Base-by-base conservation (phyloP, 805 yeast genomes). In the Candida fluviatilis region DNA sequence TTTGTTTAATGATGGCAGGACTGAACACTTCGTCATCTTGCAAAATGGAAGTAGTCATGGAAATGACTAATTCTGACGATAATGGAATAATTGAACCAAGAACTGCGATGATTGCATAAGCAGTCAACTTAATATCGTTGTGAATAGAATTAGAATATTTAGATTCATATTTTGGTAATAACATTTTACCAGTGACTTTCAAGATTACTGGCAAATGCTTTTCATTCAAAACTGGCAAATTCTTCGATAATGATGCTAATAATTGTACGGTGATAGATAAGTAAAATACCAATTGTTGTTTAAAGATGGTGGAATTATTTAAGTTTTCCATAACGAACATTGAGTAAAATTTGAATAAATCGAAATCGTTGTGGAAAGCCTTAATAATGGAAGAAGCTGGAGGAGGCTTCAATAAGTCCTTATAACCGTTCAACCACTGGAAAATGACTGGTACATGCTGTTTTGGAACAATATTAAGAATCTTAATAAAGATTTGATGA, bases 101-200 rank as follows among this genome's bases (percentile, higher is more conserved):
- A 2, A 91, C 96, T 0, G 91, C 76, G 17, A 91, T 56, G 11
- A 89, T 69, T 34, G 95, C 84, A 57, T 86, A 91, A 2, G 91
- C 88, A 14, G 96, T 82, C 42, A 87, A 73, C 57, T 85, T 93
- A 36, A 82, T 72, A 51, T 87, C 95, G 27, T 65, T 34, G 4
- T 41, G 39, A 25, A 55, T 45, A 4, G 59, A 42, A 16, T 47
- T 31, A 19, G 57, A 50, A 36, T 34, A 45, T 34, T 46, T 50
- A 12, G 47, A 48, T 17, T 43, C 59, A 5, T 78, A 65, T 2
- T 64, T 61, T 3, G 58, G 55, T 21, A 52, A 45, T 43, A 83
- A 60, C 28, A 84, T 60, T 39, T 69, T 66, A 14, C 84, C 85
- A 12, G 80, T 64, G 1, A 73, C 63, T 52, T 80, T 83, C 47